Evolutionary conservation across 768 basidiomycete species (phyloP).

Genomic region (Boletus fagicola): DNA sequence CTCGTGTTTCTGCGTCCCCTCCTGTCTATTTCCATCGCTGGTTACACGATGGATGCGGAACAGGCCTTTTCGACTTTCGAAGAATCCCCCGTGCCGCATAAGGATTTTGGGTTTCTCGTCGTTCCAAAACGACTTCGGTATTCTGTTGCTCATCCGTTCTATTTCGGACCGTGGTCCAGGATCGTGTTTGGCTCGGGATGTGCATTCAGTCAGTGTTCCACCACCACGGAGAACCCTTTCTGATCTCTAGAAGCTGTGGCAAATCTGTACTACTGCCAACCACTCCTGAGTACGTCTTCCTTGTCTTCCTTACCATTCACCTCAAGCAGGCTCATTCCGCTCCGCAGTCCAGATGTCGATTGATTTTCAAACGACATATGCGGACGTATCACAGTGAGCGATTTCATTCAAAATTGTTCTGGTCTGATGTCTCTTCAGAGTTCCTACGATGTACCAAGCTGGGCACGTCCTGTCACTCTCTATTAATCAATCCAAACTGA

Average conservation of each 20-base stretch:
- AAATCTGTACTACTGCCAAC: conserved; percentile 82
- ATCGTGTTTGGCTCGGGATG: conserved; percentile 19
- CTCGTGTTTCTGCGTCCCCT: conserved; percentile 1
- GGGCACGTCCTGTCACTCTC: conserved; percentile 41
- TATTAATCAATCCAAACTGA: neutral
- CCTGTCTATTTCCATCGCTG: conserved; percentile 2
- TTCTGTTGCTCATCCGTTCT: conserved; percentile 5
- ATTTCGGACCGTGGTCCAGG: conserved; percentile 15
- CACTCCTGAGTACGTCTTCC: conserved; percentile 57
- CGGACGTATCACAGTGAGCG: conserved; percentile 31
- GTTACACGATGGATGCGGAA: conserved; percentile 19
- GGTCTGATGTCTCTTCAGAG: conserved; percentile 33
- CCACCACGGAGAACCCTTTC: neutral
- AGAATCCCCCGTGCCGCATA: neutral
- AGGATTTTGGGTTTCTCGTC: conserved; percentile 14
- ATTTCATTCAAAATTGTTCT: neutral
- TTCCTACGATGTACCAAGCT: conserved; percentile 64
- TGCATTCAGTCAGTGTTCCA: conserved; percentile 17
- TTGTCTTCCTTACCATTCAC: neutral
- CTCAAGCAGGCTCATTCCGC: neutral
- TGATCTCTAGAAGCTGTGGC: conserved; percentile 39
- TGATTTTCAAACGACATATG: conserved; percentile 35
- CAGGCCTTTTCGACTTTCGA: conserved; percentile 1
- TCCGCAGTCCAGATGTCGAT: conserved; percentile 33
- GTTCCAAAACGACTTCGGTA: conserved; percentile 18